Evolutionary conservation across 805 yeast species (phyloP).

Genomic region (Suhomyces sp.): DNA sequence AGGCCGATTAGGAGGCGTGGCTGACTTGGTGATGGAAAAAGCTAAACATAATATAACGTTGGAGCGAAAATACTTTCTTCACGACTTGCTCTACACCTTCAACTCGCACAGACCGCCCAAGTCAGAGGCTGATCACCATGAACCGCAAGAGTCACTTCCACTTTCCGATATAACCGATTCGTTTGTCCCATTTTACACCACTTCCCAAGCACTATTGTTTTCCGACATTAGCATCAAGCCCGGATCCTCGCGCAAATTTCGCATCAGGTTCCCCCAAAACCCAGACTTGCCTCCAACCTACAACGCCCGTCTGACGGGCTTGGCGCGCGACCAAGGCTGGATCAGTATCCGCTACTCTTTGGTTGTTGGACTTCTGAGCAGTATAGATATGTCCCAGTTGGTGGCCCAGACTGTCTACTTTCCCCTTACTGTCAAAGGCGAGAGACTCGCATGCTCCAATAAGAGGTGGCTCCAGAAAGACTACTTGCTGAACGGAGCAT

Average conservation of each 20-base stretch:
- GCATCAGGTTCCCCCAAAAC: slow-evolving; percentile 22
- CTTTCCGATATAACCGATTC: slow-evolving; percentile 28
- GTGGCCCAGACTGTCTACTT: slow-evolving; percentile 29
- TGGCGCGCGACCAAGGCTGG: slow-evolving; percentile 37
- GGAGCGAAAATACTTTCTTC: slow-evolving; percentile 22
- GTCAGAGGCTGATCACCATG: background rate
- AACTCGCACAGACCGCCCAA: slow-evolving; percentile 18
- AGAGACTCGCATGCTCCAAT: slow-evolving; percentile 20
- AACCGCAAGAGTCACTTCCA: slow-evolving; percentile 9
- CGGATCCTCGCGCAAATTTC: slow-evolving; percentile 16
- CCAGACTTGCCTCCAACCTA: slow-evolving; percentile 37
- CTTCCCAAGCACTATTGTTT: slow-evolving; percentile 39
- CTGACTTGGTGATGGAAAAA: slow-evolving; percentile 26
- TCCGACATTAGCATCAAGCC: slow-evolving; percentile 25
- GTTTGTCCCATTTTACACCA: slow-evolving; percentile 39
- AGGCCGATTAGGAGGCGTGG: slow-evolving; percentile 37
- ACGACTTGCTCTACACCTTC: slow-evolving; percentile 34
- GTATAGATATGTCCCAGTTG: slow-evolving; percentile 9
- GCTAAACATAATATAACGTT: slow-evolving; percentile 13
- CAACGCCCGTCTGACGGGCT: slow-evolving; percentile 40
- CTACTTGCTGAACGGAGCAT: slow-evolving; percentile 22
- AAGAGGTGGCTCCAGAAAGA: slow-evolving; percentile 27
- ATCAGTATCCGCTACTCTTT: slow-evolving; percentile 36
- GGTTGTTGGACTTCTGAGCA: slow-evolving; percentile 31
- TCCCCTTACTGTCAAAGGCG: slow-evolving; percentile 29